Evolutionary conservation across 345 rosid species (phyloP).

Genomic region (Brassica napus): DNA sequence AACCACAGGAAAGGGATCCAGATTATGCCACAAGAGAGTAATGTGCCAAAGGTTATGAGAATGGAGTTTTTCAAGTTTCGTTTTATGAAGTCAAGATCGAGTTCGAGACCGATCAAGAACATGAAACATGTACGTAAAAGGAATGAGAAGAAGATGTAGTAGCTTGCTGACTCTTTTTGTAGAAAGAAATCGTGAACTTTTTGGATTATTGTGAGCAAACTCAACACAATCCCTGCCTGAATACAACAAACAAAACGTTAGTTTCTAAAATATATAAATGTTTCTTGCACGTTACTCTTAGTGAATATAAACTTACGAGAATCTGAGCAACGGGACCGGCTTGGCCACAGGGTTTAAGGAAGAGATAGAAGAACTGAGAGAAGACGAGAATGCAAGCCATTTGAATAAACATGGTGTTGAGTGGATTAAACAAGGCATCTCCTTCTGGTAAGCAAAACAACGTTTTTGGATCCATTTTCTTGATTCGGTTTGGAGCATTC

Average conservation of each 20-base stretch:
- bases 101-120: constrained; percentile 79
- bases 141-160: constrained; percentile 51
- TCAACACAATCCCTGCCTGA: constrained; percentile 79
- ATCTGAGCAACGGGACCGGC: constrained; percentile 90
- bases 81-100: constrained; percentile 55
- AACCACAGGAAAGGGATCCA: constrained; percentile 46
- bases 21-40: constrained; percentile 40
- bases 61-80: constrained; percentile 52
- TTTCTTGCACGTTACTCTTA: neutral
- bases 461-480: constrained; percentile 38
- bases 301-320: constrained; percentile 47
- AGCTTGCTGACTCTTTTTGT: constrained; percentile 56
- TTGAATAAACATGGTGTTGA: constrained; percentile 59
- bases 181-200: constrained; percentile 48
- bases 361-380: constrained; percentile 77
- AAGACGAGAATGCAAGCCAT: constrained; percentile 73
- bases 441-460: constrained; percentile 43
- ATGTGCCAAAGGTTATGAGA: constrained; percentile 51
- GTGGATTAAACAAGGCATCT: constrained; percentile 63
- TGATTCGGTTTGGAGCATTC: constrained; percentile 34
- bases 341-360: constrained; percentile 71
- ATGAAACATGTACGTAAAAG: constrained; percentile 61
- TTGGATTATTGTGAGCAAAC: constrained; percentile 57
- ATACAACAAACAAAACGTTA: neutral
- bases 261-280: neutral